Conservation (phyloP, 495 filamentous ascomycete genomes). For the Talaromyces nanjingensis region DNA sequence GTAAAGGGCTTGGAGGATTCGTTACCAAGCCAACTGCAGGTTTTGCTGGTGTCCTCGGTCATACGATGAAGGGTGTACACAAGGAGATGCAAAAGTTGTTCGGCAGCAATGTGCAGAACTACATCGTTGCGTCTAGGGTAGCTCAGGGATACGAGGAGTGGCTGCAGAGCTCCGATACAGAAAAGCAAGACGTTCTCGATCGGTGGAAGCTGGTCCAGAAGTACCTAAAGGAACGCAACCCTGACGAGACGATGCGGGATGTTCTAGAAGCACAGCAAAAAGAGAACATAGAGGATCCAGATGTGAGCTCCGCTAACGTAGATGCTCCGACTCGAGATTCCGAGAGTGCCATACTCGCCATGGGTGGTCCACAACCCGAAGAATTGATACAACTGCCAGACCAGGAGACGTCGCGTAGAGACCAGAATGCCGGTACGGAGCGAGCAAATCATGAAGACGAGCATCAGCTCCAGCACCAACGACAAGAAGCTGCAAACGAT, state of each 20-base stretch:
- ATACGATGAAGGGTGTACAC: slow-evolving; percentile 68
- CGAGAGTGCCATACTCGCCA: neutral
- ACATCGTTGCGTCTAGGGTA: slow-evolving; percentile 59
- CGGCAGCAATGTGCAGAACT: slow-evolving; percentile 55
- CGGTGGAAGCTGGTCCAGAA: slow-evolving; percentile 48
- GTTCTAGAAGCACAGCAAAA: neutral
- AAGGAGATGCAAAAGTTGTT: slow-evolving; percentile 61
- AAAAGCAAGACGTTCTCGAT: slow-evolving; percentile 52
- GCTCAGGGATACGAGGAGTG: slow-evolving; percentile 57
- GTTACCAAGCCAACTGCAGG: slow-evolving; percentile 64
- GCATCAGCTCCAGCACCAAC: slow-evolving; percentile 51
- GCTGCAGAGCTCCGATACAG: slow-evolving; percentile 40
- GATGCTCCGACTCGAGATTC: neutral
- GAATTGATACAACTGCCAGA: neutral
- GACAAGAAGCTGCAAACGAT: slow-evolving; percentile 22
- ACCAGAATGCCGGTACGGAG: neutral
- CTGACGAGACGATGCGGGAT: neutral
- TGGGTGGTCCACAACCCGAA: neutral
- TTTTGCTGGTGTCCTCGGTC: slow-evolving; percentile 52
- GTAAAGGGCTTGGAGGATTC: slow-evolving; percentile 66
- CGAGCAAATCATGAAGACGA: neutral
- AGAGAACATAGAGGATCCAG: neutral
- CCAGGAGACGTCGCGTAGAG: neutral
- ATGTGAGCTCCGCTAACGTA: neutral
- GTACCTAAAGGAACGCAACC: neutral